A percentile compares a stretch with the other conserved stretches of the same genome.
These are phyloP conservation scores for Lolium perenne DNA, from an alignment of 176 grass and related monocot species.

Conservation along the genomic window DNA sequence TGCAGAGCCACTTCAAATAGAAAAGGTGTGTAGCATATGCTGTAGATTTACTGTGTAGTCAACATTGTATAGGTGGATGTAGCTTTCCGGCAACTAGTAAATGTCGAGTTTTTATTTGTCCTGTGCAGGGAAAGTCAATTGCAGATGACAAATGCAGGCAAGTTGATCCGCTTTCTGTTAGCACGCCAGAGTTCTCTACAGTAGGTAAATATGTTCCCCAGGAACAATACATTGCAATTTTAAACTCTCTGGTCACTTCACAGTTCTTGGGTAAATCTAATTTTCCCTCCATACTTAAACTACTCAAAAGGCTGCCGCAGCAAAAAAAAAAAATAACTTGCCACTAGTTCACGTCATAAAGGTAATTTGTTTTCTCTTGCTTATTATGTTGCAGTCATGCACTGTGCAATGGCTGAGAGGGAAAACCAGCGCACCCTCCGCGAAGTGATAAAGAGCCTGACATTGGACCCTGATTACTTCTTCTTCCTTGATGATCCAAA, in stretches of 20 bases:
- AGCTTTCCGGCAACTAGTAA: not conserved
- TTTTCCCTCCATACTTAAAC: not conserved
- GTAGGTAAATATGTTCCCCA: not conserved
- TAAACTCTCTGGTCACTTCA: not conserved
- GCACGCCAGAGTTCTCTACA: not conserved
- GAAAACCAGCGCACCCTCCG: not conserved
- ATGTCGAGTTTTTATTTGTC: not conserved
- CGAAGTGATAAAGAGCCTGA: not conserved
- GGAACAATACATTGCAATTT: not conserved
- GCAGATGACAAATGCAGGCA: not conserved
- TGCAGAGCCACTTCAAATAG: not conserved
- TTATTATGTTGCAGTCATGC: not conserved
- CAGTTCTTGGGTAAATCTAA: not conserved
- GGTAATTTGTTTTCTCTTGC: not conserved
- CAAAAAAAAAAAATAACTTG: not conserved
- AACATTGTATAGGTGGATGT: not conserved
- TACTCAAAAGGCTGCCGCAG: not conserved
- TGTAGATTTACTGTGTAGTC: slow-evolving; percentile 9
- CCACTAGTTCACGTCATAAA: not conserved
- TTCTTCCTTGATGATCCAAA: not conserved
- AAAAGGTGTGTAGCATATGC: not conserved
- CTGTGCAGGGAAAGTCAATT: not conserved
- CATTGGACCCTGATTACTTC: not conserved
- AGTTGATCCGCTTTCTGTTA: not conserved
- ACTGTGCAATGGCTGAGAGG: not conserved